A percentile compares a stretch with the other conserved stretches of the same genome.
phyloP scores from a whole-genome alignment of 176 grass and related monocot species.

The Melocanna baccifera region DNA sequence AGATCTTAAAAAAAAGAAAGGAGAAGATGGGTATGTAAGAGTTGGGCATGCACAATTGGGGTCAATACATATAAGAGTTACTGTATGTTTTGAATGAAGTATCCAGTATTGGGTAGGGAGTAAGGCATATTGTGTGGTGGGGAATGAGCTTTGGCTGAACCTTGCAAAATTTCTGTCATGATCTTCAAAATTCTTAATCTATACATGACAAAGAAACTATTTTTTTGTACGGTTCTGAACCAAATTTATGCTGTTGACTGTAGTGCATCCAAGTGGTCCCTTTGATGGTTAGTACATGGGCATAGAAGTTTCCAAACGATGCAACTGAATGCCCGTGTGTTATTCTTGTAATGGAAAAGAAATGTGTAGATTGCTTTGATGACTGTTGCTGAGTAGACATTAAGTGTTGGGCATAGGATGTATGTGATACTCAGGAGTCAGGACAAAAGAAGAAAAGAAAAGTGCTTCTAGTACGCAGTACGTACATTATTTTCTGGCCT shows the following conservation, averaged over 20 bases:
- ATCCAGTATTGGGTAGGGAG: neutral
- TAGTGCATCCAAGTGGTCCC: neutral
- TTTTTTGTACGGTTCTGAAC: neutral
- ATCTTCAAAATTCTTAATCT: slow-evolving; percentile 15
- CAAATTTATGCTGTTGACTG: neutral
- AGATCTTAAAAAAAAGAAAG: slow-evolving; percentile 29
- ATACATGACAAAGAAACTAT: slow-evolving; percentile 17
- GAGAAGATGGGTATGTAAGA: neutral
- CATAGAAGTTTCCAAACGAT: neutral
- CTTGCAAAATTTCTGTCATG: neutral
- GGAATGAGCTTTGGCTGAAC: neutral
- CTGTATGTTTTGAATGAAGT: neutral
- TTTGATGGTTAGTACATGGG: neutral
- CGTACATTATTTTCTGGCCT: neutral
- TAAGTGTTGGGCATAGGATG: neutral
- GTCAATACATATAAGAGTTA: neutral
- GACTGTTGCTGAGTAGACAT: neutral
- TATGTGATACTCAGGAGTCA: neutral
- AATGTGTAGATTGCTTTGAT: neutral
- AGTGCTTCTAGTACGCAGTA: neutral
- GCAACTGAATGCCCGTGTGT: neutral
- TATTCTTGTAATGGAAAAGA: neutral
- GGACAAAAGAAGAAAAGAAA: neutral
- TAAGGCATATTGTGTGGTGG: neutral
- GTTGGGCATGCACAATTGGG: neutral